A percentile compares a stretch with the other conserved stretches of the same genome.
Conservation (phyloP, 192 early-diverging fungal species). For the Mortierella antarctica region DNA sequence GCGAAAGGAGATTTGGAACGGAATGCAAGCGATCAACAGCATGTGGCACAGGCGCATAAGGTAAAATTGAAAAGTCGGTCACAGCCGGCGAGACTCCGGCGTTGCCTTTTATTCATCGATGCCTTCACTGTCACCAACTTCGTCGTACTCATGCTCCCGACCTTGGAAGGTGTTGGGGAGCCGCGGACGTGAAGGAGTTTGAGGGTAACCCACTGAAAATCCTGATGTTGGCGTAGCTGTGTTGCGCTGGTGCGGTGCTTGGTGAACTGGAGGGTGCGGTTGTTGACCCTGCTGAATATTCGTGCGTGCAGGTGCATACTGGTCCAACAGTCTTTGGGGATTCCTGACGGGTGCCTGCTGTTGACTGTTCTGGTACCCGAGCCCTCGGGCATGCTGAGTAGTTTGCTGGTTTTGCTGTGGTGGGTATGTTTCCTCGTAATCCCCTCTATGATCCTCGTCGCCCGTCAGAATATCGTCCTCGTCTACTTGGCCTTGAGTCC, state of each 20-base stretch:
- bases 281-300: neutral
- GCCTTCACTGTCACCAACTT: conserved; percentile 9
- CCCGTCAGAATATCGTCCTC: conserved; percentile 27
- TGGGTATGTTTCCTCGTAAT: neutral
- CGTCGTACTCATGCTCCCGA: conserved; percentile 20
- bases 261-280: neutral
- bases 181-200: conserved; percentile 4
- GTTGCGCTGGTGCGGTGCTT: neutral
- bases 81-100: neutral
- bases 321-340: neutral
- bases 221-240: conserved; percentile 1
- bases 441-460: conserved; percentile 13
- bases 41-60: neutral
- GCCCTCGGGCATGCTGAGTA: neutral
- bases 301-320: neutral
- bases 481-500: conserved; percentile 6
- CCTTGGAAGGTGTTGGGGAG: neutral
- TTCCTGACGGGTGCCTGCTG: neutral
- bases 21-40: neutral
- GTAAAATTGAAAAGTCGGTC: neutral
- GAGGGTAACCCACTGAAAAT: conserved; percentile 14
- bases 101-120: conserved; percentile 19
- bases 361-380: neutral
- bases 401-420: neutral
- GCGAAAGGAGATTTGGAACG: neutral